These are phyloP conservation scores for Staphylotrichum tortipilum DNA, from an alignment of 495 filamentous ascomycete species.

Conservation along the genomic window DNA sequence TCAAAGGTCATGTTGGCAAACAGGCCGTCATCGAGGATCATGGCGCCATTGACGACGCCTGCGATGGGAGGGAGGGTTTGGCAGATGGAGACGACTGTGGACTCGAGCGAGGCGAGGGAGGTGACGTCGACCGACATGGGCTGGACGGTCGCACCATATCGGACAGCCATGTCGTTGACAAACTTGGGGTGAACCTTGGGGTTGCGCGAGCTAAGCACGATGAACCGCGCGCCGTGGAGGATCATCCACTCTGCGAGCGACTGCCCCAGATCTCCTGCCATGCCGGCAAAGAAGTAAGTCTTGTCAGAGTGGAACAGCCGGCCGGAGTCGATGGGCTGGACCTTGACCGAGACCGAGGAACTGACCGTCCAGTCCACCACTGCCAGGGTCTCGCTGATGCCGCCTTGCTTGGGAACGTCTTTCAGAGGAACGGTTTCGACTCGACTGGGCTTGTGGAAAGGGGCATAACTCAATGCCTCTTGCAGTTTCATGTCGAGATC, in stretches of 20 bases:
- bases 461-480: too few species aligned
- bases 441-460: neutral
- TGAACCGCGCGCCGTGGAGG: constrained; percentile 36
- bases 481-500: too few species aligned
- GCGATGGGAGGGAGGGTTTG: constrained; percentile 33
- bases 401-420: neutral
- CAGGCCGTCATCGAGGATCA: constrained; percentile 36
- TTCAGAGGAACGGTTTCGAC: neutral
- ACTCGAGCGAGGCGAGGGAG: too few species aligned
- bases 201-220: constrained; percentile 44
- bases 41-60: constrained; percentile 41
- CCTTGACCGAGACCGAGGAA: neutral
- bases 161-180: too few species aligned
- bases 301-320: constrained; percentile 17
- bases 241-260: constrained; percentile 49
- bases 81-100: too few species aligned
- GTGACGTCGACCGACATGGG: too few species aligned
- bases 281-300: constrained; percentile 46
- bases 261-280: constrained; percentile 39
- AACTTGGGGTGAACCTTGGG: constrained; percentile 33
- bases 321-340: neutral
- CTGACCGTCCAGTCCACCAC: neutral
- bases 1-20: too few species aligned
- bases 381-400: neutral
- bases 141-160: too few species aligned